Base-by-base conservation (phyloP, 2,329 filamentous ascomycete species). In the Alternaria postmessia region DNA sequence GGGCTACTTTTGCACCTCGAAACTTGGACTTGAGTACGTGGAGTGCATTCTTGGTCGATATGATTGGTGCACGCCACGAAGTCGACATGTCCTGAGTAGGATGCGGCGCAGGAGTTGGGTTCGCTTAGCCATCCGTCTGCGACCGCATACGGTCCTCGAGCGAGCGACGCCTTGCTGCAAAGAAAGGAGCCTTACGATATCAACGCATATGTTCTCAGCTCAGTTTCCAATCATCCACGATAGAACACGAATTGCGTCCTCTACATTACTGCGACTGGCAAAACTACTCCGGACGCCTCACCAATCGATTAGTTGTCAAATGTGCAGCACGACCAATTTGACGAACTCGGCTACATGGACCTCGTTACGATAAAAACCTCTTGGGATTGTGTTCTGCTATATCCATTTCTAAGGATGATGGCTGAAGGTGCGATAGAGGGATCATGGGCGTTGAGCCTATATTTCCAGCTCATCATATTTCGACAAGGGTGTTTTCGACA, bases 1-100 rank as follows among this genome's bases (percentile, higher is more conserved):
- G 59, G 71, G 70, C 75, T 77, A 66, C 72, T 71, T 75, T 66
- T 75, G 70, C 66, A 65, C 64, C 65, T 69, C 73, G 70, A 70
- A 68, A 70, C 62, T 65, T 69, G 61, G 61, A 65, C 60, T 62
- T 66, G 65, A 64, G 62, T 61, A 59, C 57, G 61, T 68, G 61
- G 64, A 59, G 61, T 63, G 62, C 59, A 43, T 63, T 54, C 57
- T 59, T 62, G 59, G 32, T 56, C 51, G 53, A 54, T 55, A 55
- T 69, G 65, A 66, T 69, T 69, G 67, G 68, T 64, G 62, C 55
- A 59, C 63, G 67, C 69, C 61, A 70, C 69, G 61, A 68, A 57
- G 46, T 55, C 65, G 63, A 67, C 59, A 62, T 54, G 63, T 59
- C 64, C 51, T 62, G 64, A 65, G 54, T 58, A 54, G 64, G 62